phyloP scores from a whole-genome alignment of 2,329 filamentous ascomycete genomes.

The Pseudocercospora pini-densiflorae region DNA sequence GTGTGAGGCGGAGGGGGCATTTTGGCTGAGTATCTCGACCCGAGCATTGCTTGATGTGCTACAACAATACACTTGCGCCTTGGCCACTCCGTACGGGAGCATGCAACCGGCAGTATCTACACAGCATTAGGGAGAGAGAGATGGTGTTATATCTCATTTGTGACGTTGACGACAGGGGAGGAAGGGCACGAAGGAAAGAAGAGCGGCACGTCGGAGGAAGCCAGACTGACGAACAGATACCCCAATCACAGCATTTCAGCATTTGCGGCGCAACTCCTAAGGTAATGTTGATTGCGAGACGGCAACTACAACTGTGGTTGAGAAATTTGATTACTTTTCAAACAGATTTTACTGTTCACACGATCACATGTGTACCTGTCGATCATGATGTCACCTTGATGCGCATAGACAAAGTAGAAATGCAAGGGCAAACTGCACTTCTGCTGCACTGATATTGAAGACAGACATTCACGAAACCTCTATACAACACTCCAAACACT shows the following conservation, averaged over 20 bases:
- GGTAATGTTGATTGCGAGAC: conserved; percentile 1
- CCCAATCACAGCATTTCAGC: conserved; percentile 9
- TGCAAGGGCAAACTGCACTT: not conserved
- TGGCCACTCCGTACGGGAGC: not conserved
- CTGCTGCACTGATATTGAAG: not conserved
- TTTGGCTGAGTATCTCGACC: not conserved
- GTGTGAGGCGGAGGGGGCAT: not conserved
- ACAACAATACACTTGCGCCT: not conserved
- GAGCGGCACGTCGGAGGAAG: not conserved
- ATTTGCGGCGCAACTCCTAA: conserved; percentile 1
- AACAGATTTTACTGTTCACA: not conserved
- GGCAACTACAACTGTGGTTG: not conserved
- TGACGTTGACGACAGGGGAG: not conserved
- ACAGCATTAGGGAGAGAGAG: not conserved
- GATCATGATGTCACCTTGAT: conserved; percentile 6
- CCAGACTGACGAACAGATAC: conserved; percentile 7
- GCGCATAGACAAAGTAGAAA: not conserved
- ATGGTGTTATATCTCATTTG: conserved; percentile 6
- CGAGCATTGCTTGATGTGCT: not conserved
- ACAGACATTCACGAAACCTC: not conserved
- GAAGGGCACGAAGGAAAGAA: not conserved
- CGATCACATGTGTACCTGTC: conserved; percentile 9
- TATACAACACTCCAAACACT: not conserved
- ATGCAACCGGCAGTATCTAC: not conserved
- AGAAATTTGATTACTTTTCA: not conserved